Evolutionary conservation across 2,329 filamentous ascomycete species (phyloP), one percentile per base, ranked within the genome.

Genomic region (Bretziella fagacearum): DNA sequence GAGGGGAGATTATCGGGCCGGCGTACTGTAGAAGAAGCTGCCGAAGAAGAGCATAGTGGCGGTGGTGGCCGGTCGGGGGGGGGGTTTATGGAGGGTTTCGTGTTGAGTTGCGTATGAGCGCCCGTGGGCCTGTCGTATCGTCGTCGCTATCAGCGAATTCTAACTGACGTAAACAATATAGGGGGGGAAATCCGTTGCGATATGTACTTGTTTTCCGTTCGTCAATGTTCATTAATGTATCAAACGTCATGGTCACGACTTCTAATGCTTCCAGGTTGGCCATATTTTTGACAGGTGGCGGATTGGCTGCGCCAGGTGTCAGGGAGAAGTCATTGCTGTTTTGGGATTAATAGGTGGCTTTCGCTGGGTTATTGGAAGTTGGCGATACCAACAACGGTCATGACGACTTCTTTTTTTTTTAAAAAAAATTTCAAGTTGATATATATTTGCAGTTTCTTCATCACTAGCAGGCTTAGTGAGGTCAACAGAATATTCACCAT

Each of bases 11-110:
- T 2, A 20, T 13, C n/a, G n/a, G 35, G 35, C 27, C 27, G 36
- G 46, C 54, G 35, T 52, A 62, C 60, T 60, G 62, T 89, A 87
- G 61, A 91, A 69, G 50, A 91, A 71, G 57, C 77, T 83, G 46
- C 72, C 71, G 53, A 76, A 65, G 66, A 87, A 73, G 53, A 85
- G 68, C 79, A 84, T 84, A 44, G 48, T 58, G 57, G 53, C 45
- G 15, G 25, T 46, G 44, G 8, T 20, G 18, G 27, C 29, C 26
- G 15, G 40, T 22, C 13, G 15, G 20, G 40, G 3, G 2, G 11
- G 11, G n/a, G 30, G 30, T 13, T 33, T 13, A 15, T 13, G 18
- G 7, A 13, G 13, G 40, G 23, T n/a, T 7, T 39, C 8, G 35
- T 17, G 18, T 8, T 39, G 8, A 10, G n/a, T 39, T 8, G 20